A percentile compares a stretch with the other conserved stretches of the same genome.
These are phyloP conservation scores for Marchantia paleacea DNA, from an alignment of 225 moss, liverwort and hornwort genomes.

Conservation along the genomic window DNA sequence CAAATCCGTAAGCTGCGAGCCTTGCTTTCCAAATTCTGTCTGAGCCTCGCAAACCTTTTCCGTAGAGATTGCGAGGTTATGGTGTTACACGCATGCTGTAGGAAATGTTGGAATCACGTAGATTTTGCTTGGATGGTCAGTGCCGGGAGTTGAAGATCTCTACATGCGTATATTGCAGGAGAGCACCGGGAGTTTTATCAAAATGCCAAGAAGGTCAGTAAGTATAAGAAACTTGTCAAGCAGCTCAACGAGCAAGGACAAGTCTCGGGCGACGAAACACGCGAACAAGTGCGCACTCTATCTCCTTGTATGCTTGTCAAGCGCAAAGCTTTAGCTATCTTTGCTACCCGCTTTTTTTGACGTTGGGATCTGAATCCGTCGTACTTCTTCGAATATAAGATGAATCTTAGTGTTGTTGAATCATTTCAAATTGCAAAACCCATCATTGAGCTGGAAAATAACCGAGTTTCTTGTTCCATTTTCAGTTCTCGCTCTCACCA, in stretches of 20 bases:
- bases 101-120: too few species aligned
- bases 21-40: neutral
- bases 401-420: too few species aligned
- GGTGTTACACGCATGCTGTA: too few species aligned
- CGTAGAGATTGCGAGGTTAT: too few species aligned
- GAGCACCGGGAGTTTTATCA: conserved; percentile 76
- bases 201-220: conserved; percentile 86
- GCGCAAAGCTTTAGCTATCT: neutral
- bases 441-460: too few species aligned
- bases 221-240: conserved; percentile 76
- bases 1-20: conserved; percentile 53
- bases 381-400: too few species aligned
- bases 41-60: neutral
- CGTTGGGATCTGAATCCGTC: too few species aligned
- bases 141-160: neutral
- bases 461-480: too few species aligned
- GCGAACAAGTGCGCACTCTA: conserved; percentile 2
- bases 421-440: too few species aligned
- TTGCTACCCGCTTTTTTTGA: neutral
- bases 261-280: neutral
- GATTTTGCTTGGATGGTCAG: neutral
- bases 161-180: conserved; percentile 36
- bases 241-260: conserved; percentile 46
- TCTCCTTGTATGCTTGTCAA: neutral
- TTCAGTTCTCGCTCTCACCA: too few species aligned